phyloP scores from a whole-genome alignment of 768 basidiomycete species.

The Xanthoconium purpureum region DNA sequence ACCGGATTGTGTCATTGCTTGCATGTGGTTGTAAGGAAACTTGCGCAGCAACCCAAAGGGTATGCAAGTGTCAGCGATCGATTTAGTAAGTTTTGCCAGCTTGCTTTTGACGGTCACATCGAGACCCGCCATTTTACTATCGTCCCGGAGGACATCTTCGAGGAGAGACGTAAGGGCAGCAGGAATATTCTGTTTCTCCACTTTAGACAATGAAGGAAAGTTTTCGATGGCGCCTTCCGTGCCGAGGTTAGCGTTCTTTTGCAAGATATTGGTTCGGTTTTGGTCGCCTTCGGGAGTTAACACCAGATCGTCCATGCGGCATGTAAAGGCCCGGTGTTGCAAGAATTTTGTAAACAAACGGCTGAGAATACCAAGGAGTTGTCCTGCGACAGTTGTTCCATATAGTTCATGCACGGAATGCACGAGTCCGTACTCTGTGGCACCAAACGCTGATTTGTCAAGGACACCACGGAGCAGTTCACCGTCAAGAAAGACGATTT shows the following conservation, averaged over 20 bases:
- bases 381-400: slow-evolving; percentile 84
- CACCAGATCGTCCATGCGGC: slow-evolving; percentile 96
- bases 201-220: slow-evolving; percentile 68
- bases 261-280: slow-evolving; percentile 63
- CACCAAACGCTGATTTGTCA: slow-evolving; percentile 97
- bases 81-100: slow-evolving; percentile 81
- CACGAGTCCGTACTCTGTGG: slow-evolving; percentile 92
- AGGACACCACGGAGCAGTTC: slow-evolving; percentile 91
- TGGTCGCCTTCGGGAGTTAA: slow-evolving; percentile 80
- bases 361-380: slow-evolving; percentile 88
- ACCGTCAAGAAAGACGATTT: slow-evolving; percentile 87
- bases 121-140: slow-evolving; percentile 95
- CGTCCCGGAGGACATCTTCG: slow-evolving; percentile 91
- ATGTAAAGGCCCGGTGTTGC: slow-evolving; percentile 95
- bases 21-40: slow-evolving; percentile 99
- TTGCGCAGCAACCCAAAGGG: slow-evolving; percentile 85
- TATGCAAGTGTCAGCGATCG: slow-evolving; percentile 84
- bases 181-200: slow-evolving; percentile 52
- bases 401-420: slow-evolving; percentile 97
- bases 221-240: slow-evolving; percentile 88
- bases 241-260: slow-evolving; percentile 67
- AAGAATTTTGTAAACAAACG: slow-evolving; percentile 96
- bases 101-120: slow-evolving; percentile 90
- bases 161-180: slow-evolving; percentile 62
- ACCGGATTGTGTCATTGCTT: slow-evolving; percentile 96